phyloP scores from a whole-genome alignment of 1,284 basidiomycete genomes.

The Sporisorium exsertum region DNA sequence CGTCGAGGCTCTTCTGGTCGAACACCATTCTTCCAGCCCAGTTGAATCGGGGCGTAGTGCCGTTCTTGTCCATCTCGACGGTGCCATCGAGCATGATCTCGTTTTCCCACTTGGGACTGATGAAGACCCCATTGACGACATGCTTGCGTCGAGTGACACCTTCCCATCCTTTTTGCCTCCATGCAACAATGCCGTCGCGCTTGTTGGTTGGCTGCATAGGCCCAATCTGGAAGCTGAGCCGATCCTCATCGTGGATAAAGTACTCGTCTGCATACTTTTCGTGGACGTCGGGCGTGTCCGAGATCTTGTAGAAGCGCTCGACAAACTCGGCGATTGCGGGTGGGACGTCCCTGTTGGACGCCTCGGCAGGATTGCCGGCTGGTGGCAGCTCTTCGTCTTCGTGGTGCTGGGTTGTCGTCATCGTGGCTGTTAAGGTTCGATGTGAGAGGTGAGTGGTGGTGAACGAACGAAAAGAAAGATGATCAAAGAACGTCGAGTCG shows the following conservation, averaged over 20 bases:
- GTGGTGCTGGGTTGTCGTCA: slow-evolving; percentile 16
- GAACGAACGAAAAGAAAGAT: no score
- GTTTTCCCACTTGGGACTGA: slow-evolving; percentile 42
- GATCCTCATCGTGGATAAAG: slow-evolving; percentile 32
- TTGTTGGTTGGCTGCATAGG: slow-evolving; percentile 46
- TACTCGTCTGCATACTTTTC: slow-evolving; percentile 41
- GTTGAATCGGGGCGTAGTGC: slow-evolving; percentile 38
- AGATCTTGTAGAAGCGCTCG: slow-evolving; percentile 42
- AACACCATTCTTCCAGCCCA: slow-evolving; percentile 58
- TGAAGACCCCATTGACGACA: slow-evolving; percentile 44
- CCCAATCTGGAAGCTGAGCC: slow-evolving; percentile 51
- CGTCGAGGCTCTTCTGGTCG: slow-evolving; percentile 36
- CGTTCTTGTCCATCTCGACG: slow-evolving; percentile 55
- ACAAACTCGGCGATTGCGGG: slow-evolving; percentile 38
- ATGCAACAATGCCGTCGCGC: slow-evolving; percentile 34
- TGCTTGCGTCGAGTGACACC: slow-evolving; percentile 47
- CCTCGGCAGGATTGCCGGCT: slow-evolving; percentile 32
- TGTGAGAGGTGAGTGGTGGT: background rate
- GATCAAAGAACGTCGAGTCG: background rate
- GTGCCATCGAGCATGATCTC: slow-evolving; percentile 56
- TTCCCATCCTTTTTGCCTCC: slow-evolving; percentile 51
- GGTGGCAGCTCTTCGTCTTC: slow-evolving; percentile 35
- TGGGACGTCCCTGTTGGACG: slow-evolving; percentile 33
- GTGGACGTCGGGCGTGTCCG: slow-evolving; percentile 46
- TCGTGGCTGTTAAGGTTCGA: background rate